These are phyloP conservation scores for Kazachstania kunashirensis DNA, from an alignment of 805 yeast genomes.

Conservation along the genomic window DNA sequence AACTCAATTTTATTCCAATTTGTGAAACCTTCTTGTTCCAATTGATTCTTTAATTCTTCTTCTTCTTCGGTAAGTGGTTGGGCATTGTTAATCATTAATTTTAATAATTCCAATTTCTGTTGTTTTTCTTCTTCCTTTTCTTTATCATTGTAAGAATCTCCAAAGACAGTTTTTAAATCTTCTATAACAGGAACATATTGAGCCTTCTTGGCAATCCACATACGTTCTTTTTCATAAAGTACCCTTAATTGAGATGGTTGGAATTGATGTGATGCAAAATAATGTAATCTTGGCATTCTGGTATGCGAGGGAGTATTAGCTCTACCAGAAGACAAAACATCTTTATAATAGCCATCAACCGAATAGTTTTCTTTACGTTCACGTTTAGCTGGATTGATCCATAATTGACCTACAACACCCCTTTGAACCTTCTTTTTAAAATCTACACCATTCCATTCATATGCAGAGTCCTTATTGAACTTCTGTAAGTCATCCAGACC, in stretches of 20 bases:
- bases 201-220: conserved; percentile 60
- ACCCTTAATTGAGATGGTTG: conserved; percentile 68
- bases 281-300: conserved; percentile 74
- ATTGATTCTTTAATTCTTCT: conserved; percentile 48
- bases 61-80: conserved; percentile 79
- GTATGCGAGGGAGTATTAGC: conserved; percentile 47
- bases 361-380: conserved; percentile 79
- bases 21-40: conserved; percentile 57
- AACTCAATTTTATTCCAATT: conserved; percentile 88
- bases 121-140: conserved; percentile 36
- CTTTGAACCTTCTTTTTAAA: conserved; percentile 55
- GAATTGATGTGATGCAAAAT: conserved; percentile 84
- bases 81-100: conserved; percentile 65
- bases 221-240: conserved; percentile 71
- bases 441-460: conserved; percentile 83
- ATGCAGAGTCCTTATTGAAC: conserved; percentile 63
- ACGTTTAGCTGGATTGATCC: conserved; percentile 82
- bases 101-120: conserved; percentile 48
- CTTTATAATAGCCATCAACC: conserved; percentile 79
- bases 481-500: conserved; percentile 73
- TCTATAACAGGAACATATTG: conserved; percentile 56
- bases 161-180: conserved; percentile 37
- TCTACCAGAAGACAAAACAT: conserved; percentile 64
- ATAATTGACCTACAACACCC: conserved; percentile 44
- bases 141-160: conserved; percentile 29